A percentile compares a stretch with the other conserved stretches of the same genome.
These are phyloP conservation scores for Alternaria sp. DNA, from an alignment of 2,329 filamentous ascomycete species.

Conservation along the genomic window DNA sequence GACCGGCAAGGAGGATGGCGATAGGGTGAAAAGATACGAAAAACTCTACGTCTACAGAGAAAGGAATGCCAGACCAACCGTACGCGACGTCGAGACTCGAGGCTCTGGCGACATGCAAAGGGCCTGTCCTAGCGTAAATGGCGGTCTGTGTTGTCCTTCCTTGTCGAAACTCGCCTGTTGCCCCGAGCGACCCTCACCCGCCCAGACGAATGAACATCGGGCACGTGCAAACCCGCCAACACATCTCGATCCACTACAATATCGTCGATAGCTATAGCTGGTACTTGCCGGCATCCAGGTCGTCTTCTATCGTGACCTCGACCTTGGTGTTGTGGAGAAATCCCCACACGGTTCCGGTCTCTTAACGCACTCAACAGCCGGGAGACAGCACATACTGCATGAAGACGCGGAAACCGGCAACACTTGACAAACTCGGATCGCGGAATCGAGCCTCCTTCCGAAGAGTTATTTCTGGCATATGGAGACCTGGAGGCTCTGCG, in stretches of 20 bases:
- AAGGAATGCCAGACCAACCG: slow-evolving; percentile 42
- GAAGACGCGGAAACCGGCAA: slow-evolving; percentile 1
- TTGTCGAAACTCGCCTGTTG: slow-evolving; percentile 25
- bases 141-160: slow-evolving; percentile 33
- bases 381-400: neutral
- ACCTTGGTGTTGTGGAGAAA: neutral
- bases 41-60: slow-evolving; percentile 33
- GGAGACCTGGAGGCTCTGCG: slow-evolving; percentile 12
- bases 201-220: slow-evolving; percentile 13
- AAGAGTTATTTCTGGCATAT: slow-evolving; percentile 12
- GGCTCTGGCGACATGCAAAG: slow-evolving; percentile 28
- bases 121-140: slow-evolving; percentile 20
- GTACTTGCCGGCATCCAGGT: neutral
- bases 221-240: slow-evolving; percentile 22
- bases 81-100: slow-evolving; percentile 40
- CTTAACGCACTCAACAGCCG: neutral
- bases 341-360: neutral
- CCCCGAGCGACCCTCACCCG: slow-evolving; percentile 25
- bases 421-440: neutral
- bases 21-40: slow-evolving; percentile 21
- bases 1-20: slow-evolving; percentile 13
- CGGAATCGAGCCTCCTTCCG: neutral
- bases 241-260: slow-evolving; percentile 3
- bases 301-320: neutral
- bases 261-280: neutral